Base-by-base conservation (phyloP, 306 rosid genomes). In the Prunus fruticosa region DNA sequence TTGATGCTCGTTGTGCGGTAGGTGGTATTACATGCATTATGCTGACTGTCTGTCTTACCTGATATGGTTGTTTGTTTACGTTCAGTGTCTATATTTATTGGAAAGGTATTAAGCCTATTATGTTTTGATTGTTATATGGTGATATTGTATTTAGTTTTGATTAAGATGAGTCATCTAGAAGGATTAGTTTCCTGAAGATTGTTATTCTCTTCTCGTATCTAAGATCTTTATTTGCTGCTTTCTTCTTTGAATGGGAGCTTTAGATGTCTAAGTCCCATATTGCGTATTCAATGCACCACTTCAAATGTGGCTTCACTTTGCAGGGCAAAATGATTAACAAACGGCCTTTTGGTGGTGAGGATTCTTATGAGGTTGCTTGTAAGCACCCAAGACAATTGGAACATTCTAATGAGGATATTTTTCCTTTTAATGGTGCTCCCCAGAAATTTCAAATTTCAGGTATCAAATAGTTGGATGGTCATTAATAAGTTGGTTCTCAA, bases 261-360 rank as follows among this genome's bases (percentile, higher is more conserved):
- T 41, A n/a, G 63, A 25, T 25, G 34, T 38, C 64, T 19, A 50
- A 6, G 25, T 49, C 13, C 32, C 3, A 15, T 51, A 8, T 28
- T 66, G 53, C 49, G 47, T 67, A 64, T 66, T 53, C 52, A 5
- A 20, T 64, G 57, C 71, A 13, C 67, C 62, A 47, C 61, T 20
- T 72, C 54, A 64, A 50, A 28, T 54, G 30, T 64, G 57, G 53
- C 72, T 79, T 67, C 20, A 50, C 50, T 34, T 63, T 67, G 82
- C 72, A 79, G 81, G 71, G 38, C 18, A 30, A 67, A 80, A 83
- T 83, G 86, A 72, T 72, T 20, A 73, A 75, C 76, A 79, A 83
- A 71, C 77, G 81, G 18, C 75, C 83, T 38, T 58, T 66, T 67
- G 72, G 12, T 58, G 81, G 50, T 23, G 76, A 79, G 73, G 76